Evolutionary conservation across 345 rosid genomes (phyloP).

Genomic region (Psidium guajava): DNA sequence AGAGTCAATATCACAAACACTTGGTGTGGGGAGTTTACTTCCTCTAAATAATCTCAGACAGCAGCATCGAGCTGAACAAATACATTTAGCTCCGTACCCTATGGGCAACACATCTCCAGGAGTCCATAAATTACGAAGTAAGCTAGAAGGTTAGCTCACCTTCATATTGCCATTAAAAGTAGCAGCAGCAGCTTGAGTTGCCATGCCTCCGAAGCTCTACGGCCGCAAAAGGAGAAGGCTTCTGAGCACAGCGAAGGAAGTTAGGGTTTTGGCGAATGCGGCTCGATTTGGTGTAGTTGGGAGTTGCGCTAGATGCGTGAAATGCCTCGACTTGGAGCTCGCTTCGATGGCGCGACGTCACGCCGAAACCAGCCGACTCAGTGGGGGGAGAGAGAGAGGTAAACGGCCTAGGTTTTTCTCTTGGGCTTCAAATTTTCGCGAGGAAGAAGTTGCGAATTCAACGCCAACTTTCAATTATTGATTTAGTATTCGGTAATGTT

Average conservation of each 20-base stretch:
- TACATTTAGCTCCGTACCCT: not conserved
- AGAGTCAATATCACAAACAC: slow-evolving; percentile 14
- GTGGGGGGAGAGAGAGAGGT: not conserved
- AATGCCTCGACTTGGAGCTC: not conserved
- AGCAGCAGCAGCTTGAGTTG: slow-evolving; percentile 33
- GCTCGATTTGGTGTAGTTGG: not conserved
- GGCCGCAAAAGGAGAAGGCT: not conserved
- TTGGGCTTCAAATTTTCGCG: not conserved
- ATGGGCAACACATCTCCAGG: not conserved
- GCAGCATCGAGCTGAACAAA: not conserved
- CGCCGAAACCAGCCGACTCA: not conserved
- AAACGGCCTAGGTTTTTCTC: not conserved
- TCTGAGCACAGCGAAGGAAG: not conserved
- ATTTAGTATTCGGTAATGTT: not conserved
- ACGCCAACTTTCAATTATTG: not conserved
- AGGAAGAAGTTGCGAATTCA: not conserved
- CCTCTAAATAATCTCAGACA: not conserved
- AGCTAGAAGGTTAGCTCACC: slow-evolving; percentile 3
- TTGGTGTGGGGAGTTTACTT: not conserved
- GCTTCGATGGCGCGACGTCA: not conserved
- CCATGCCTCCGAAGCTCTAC: slow-evolving; percentile 16
- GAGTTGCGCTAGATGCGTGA: not conserved
- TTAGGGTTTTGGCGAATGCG: not conserved
- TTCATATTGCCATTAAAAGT: slow-evolving; percentile 44
- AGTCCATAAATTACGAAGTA: not conserved